Base-by-base conservation (phyloP, 441 rosid species). In the Gossypium trilobum region DNA sequence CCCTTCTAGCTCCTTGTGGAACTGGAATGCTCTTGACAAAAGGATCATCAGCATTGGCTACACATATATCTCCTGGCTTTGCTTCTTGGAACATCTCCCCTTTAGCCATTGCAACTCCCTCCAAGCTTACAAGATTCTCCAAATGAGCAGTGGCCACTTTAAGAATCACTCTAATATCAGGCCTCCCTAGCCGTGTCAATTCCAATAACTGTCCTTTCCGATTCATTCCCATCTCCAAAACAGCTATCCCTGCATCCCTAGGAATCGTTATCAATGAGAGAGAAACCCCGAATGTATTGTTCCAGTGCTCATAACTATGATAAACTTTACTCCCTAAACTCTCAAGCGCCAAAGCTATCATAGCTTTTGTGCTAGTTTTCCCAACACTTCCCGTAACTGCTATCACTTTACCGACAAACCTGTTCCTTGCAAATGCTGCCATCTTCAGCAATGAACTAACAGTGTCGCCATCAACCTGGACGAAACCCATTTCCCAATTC, bases 221-320 rank as follows among this genome's bases (percentile, higher is more conserved):
- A 59, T 77, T 51, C 84, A 75, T 78, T 44, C 84, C 79, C 81
- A 81, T 81, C 75, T 78, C 84, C 73, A 81, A 61, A 64, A 75
- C 66, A 7, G 65, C 73, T 25, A 75, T 39, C 23, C 36, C 73
- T 13, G 39, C 73, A 70, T 66, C 61, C 62, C 70, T 65, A 51
- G 73, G 74, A 65, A 73, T 51, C 39, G 74, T 75, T 59, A 78
- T 75, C 78, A 81, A 39, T 58, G 76, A 73, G 56, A 78, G 51
- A 46, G 81, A 79, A 65, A 78, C 84, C 22, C 80, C 84, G 19
- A 75, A 46, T 46, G 48, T 71, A 70, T 70, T 81, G 31, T 81
- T 78, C 72, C 77, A 73, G 69, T 78, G 78, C 61, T 73, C 79
- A 81, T 27, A 52, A 73, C 74, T 81, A 10, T 78, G 71, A 66